Conservation (phyloP, 2,329 filamentous ascomycete species). For the Diaporthe capsici region DNA sequence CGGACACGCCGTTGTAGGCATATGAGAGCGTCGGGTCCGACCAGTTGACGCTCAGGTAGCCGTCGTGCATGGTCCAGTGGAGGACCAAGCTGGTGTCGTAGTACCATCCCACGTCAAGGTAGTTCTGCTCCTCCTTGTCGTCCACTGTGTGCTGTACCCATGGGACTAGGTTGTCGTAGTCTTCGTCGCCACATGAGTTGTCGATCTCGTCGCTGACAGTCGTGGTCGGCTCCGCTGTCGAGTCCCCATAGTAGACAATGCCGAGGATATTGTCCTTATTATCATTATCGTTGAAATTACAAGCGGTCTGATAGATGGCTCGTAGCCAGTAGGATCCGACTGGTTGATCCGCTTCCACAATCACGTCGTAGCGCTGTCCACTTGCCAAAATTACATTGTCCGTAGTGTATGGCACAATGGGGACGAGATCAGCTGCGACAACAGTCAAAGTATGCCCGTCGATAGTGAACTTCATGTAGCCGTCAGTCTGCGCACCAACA, state of each 20-base stretch:
- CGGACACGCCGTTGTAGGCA: slow-evolving; percentile 8
- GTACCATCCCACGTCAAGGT: slow-evolving; percentile 18
- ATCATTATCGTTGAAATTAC: slow-evolving; percentile 38
- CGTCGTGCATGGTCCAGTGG: slow-evolving; percentile 35
- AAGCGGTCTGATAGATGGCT: slow-evolving; percentile 41
- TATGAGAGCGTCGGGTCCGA: slow-evolving; percentile 22
- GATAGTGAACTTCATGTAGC: slow-evolving; percentile 63
- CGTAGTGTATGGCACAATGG: slow-evolving; percentile 67
- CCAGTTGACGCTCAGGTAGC: slow-evolving; percentile 24
- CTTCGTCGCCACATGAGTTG: slow-evolving; percentile 46
- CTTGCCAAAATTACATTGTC: slow-evolving; percentile 59
- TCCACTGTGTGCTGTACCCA: slow-evolving; percentile 32
- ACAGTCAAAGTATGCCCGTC: slow-evolving; percentile 71
- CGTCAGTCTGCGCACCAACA: slow-evolving; percentile 61
- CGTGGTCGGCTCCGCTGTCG: slow-evolving; percentile 32
- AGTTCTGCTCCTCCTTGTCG: slow-evolving; percentile 14
- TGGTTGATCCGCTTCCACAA: slow-evolving; percentile 35
- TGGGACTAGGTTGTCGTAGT: slow-evolving; percentile 45
- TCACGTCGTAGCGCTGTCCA: slow-evolving; percentile 50
- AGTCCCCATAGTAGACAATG: slow-evolving; percentile 46
- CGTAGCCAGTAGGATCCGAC: slow-evolving; percentile 45
- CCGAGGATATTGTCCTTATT: slow-evolving; percentile 42
- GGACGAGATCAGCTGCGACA: slow-evolving; percentile 69
- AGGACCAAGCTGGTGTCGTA: slow-evolving; percentile 40
- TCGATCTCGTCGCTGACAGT: slow-evolving; percentile 23